Evolutionary conservation across 2,329 filamentous ascomycete genomes (phyloP).

Genomic region (Ophiostoma pallidulum): DNA sequence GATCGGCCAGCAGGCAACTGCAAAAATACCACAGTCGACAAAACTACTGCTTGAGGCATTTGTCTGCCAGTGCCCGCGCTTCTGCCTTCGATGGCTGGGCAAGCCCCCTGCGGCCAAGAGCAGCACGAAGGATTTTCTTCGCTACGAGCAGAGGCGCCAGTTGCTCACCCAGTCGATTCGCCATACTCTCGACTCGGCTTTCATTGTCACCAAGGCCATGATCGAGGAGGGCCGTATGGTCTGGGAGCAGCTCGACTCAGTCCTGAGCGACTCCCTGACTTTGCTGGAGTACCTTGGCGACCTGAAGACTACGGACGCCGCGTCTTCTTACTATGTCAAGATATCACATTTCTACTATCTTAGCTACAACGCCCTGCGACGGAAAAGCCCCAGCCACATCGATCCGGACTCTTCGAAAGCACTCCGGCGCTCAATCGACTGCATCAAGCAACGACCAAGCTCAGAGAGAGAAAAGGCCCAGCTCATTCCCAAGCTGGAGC

Average conservation of each 20-base stretch:
- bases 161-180: conserved; percentile 42
- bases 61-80: conserved; percentile 49
- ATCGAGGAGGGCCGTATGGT: conserved; percentile 37
- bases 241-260: conserved; percentile 48
- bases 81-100: conserved; percentile 53
- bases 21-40: conserved; percentile 15
- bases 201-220: conserved; percentile 46
- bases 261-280: conserved; percentile 45
- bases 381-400: conserved; percentile 31
- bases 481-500: conserved; percentile 55
- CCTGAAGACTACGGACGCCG: conserved; percentile 20
- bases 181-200: conserved; percentile 49
- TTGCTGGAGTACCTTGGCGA: conserved; percentile 46
- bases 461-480: conserved; percentile 51
- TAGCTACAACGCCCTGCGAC: conserved; percentile 44
- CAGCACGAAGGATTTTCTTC: conserved; percentile 46
- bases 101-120: conserved; percentile 42
- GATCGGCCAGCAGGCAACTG: neutral
- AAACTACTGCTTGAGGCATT: conserved; percentile 42
- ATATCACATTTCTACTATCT: conserved; percentile 64
- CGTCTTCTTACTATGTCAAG: conserved; percentile 45
- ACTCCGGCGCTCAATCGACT: conserved; percentile 54
- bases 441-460: conserved; percentile 44
- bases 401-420: conserved; percentile 41
- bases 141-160: conserved; percentile 52